These are phyloP conservation scores for Tulasnella sp. DNA, from an alignment of 768 basidiomycete genomes.

Conservation along the genomic window DNA sequence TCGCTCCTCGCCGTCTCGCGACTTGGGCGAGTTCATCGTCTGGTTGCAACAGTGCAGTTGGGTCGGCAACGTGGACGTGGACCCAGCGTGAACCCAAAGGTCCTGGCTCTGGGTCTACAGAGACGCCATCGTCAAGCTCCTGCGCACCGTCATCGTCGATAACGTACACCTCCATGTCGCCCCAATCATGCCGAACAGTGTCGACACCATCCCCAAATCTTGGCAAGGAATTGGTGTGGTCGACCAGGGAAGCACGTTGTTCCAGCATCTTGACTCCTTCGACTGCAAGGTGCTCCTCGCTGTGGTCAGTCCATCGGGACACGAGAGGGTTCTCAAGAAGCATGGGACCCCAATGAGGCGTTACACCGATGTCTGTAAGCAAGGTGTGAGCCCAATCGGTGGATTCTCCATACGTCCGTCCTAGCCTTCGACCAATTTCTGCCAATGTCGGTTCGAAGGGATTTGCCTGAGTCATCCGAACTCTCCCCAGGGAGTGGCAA, in stretches of 20 bases:
- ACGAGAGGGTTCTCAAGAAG: constrained; percentile 29
- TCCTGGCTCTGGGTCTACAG: constrained; percentile 52
- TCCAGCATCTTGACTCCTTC: not conserved
- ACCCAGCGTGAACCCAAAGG: constrained; percentile 61
- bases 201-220: constrained; percentile 30
- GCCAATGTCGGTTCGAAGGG: not conserved
- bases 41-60: constrained; percentile 64
- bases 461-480: constrained; percentile 27
- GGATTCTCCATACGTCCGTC: constrained; percentile 10
- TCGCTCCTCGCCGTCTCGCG: constrained; percentile 41
- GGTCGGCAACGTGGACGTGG: constrained; percentile 89
- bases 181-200: constrained; percentile 74
- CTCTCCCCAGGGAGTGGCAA: constrained; percentile 37
- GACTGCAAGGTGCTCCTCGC: not conserved
- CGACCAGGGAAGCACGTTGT: constrained; percentile 18
- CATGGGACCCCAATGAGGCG: constrained; percentile 73
- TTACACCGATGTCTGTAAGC: constrained; percentile 57
- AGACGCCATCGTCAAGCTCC: constrained; percentile 91
- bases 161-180: constrained; percentile 64
- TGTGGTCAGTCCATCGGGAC: constrained; percentile 17
- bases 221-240: constrained; percentile 23
- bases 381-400: constrained; percentile 31
- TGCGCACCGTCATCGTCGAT: constrained; percentile 69
- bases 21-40: constrained; percentile 45
- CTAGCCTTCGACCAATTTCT: not conserved